phyloP scores from a whole-genome alignment of 169 alveolate species.

The Plasmodium adleri region DNA sequence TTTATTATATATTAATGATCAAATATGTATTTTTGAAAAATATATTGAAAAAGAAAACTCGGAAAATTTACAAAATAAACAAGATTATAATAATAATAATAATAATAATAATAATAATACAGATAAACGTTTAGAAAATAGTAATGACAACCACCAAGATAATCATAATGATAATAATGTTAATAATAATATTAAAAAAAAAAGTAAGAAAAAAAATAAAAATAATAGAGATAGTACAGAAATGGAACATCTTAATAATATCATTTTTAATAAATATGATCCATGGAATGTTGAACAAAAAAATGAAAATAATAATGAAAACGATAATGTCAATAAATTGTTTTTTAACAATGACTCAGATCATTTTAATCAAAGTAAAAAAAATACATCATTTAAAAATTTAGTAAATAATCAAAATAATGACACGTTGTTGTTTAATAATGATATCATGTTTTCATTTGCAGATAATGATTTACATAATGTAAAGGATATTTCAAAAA shows the following conservation, averaged over 20 bases:
- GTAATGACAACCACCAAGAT: conserved; percentile 1
- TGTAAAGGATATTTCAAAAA: not conserved
- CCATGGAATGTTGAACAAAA: conserved; percentile 74
- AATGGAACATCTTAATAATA: conserved; percentile 34
- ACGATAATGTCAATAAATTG: not conserved
- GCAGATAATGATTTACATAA: conserved; percentile 9
- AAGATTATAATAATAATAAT: not conserved
- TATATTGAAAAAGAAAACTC: conserved; percentile 10
- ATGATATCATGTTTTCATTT: conserved; percentile 54
- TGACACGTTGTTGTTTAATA: not conserved
- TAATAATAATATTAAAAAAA: not conserved
- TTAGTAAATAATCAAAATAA: not conserved
- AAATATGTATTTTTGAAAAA: conserved; percentile 45
- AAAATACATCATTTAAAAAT: not conserved
- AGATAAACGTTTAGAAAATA: not conserved
- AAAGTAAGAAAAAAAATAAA: conserved; percentile 45
- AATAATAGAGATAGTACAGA: conserved; percentile 19
- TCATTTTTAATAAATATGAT: conserved; percentile 72
- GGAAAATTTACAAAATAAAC: not conserved
- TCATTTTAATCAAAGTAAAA: not conserved
- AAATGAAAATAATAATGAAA: conserved; percentile 6
- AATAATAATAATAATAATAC: not conserved
- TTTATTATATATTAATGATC: conserved; percentile 68
- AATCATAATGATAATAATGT: not conserved
- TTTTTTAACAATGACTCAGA: conserved; percentile 11